Percentiles rank a stretch among this genome's conserved stretches.
These are phyloP conservation scores for Metschnikowia sp. DNA, from an alignment of 805 yeast genomes.

Conservation along the genomic window DNA sequence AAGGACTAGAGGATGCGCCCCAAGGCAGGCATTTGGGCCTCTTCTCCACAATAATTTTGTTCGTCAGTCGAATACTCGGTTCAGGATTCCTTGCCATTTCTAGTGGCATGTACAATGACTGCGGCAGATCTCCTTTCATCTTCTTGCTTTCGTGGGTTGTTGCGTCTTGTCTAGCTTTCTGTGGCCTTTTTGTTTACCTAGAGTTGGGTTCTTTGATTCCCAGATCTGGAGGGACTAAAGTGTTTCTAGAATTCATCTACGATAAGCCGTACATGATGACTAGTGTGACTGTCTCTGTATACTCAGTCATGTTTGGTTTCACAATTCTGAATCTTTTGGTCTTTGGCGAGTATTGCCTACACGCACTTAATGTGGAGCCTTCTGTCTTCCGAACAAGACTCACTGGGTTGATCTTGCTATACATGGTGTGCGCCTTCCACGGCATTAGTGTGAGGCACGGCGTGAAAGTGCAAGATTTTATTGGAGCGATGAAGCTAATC, in stretches of 20 bases:
- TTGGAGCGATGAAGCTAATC: slow-evolving; percentile 59
- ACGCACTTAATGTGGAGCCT: slow-evolving; percentile 41
- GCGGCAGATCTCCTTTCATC: slow-evolving; percentile 62
- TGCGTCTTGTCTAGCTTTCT: slow-evolving; percentile 59
- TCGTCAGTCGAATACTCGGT: slow-evolving; percentile 69
- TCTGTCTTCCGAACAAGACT: slow-evolving; percentile 33
- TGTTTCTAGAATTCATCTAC: slow-evolving; percentile 66
- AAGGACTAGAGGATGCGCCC: slow-evolving; percentile 51
- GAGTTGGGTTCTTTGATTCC: slow-evolving; percentile 73
- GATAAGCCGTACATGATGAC: slow-evolving; percentile 55
- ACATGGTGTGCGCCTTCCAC: slow-evolving; percentile 42
- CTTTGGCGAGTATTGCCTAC: slow-evolving; percentile 58
- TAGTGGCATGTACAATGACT: slow-evolving; percentile 59
- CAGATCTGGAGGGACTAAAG: slow-evolving; percentile 73
- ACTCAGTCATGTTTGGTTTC: slow-evolving; percentile 52
- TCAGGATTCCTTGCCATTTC: slow-evolving; percentile 78
- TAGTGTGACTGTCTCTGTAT: slow-evolving; percentile 48
- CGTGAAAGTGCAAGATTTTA: slow-evolving; percentile 53
- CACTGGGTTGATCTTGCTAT: slow-evolving; percentile 29
- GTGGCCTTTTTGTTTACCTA: slow-evolving; percentile 63
- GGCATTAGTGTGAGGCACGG: slow-evolving; percentile 61
- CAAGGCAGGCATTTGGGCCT: slow-evolving; percentile 75
- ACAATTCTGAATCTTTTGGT: slow-evolving; percentile 54
- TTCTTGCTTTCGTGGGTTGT: slow-evolving; percentile 63
- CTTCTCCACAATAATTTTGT: slow-evolving; percentile 59